A percentile compares a stretch with the other conserved stretches of the same genome.
Evolutionary conservation across 371 early-diverging fungal species (phyloP).

Genomic region (Lichtheimia corymbifera): DNA sequence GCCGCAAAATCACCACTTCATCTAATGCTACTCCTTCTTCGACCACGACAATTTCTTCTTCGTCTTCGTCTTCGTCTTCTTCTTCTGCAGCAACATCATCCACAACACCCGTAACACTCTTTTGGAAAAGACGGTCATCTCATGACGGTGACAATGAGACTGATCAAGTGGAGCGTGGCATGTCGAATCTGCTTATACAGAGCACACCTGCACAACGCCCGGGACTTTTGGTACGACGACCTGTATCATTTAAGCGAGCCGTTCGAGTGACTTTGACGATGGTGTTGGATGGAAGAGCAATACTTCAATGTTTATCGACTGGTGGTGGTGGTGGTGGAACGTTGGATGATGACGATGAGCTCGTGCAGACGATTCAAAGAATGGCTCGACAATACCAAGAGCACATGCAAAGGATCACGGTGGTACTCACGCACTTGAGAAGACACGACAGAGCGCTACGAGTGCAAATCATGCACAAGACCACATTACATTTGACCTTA

Average conservation of each 20-base stretch:
- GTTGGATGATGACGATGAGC: neutral
- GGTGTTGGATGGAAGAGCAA: neutral
- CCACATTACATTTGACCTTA: neutral
- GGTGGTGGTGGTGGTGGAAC: too few species aligned
- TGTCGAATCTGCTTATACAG: slow-evolving; percentile 5
- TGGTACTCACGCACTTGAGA: neutral
- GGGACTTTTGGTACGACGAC: slow-evolving; percentile 2
- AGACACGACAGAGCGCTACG: neutral
- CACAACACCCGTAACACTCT: too few species aligned
- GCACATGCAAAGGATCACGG: neutral
- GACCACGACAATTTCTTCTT: too few species aligned
- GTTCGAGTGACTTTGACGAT: neutral
- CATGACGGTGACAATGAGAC: too few species aligned
- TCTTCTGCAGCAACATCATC: too few species aligned
- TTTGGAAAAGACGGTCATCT: too few species aligned
- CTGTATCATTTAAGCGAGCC: slow-evolving; percentile 4
- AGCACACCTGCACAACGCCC: neutral
- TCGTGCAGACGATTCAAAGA: slow-evolving; percentile 2
- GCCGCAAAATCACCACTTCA: too few species aligned
- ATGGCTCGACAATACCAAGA: slow-evolving; percentile 6
- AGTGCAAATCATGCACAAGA: neutral
- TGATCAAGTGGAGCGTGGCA: slow-evolving; percentile 1
- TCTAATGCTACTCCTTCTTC: too few species aligned
- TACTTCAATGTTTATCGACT: neutral
- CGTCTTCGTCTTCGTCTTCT: too few species aligned